These are phyloP conservation scores for Saprolegnia diclina DNA, from an alignment of 352 stramenopile species.

Conservation along the genomic window DNA sequence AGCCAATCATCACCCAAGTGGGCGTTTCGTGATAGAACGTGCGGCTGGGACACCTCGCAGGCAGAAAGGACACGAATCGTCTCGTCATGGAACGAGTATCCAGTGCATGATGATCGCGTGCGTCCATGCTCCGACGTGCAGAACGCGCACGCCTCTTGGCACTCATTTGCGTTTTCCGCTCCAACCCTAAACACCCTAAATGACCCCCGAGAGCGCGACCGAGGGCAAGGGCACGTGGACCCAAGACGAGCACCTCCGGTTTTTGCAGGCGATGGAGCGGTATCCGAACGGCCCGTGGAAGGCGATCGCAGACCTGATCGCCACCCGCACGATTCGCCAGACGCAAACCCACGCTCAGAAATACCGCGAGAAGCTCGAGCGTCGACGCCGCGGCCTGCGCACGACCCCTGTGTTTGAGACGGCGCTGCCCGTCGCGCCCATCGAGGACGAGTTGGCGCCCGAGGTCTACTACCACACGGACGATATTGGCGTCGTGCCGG, in stretches of 20 bases:
- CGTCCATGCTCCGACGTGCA: too few relatives aligned
- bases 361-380: conserved; percentile 74
- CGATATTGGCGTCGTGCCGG: not conserved
- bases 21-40: too few relatives aligned
- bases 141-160: too few relatives aligned
- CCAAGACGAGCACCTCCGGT: conserved; percentile 56
- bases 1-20: too few relatives aligned
- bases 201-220: not conserved
- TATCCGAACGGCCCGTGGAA: conserved; percentile 79
- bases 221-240: conserved; percentile 27
- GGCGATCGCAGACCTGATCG: conserved; percentile 72
- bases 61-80: too few relatives aligned
- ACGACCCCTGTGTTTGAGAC: conserved; percentile 1
- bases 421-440: not conserved
- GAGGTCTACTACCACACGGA: not conserved
- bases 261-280: conserved; percentile 81
- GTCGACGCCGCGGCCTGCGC: conserved; percentile 42
- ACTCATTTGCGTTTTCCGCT: too few relatives aligned
- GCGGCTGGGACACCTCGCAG: too few relatives aligned
- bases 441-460: too few relatives aligned
- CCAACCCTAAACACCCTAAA: not conserved
- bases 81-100: too few relatives aligned
- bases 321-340: conserved; percentile 87
- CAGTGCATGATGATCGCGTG: too few relatives aligned
- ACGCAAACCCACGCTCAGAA: conserved; percentile 94